A percentile compares a stretch with the other conserved stretches of the same genome.
phyloP scores from a whole-genome alignment of 371 early-diverging fungal species.

The Globomyces sp. region DNA sequence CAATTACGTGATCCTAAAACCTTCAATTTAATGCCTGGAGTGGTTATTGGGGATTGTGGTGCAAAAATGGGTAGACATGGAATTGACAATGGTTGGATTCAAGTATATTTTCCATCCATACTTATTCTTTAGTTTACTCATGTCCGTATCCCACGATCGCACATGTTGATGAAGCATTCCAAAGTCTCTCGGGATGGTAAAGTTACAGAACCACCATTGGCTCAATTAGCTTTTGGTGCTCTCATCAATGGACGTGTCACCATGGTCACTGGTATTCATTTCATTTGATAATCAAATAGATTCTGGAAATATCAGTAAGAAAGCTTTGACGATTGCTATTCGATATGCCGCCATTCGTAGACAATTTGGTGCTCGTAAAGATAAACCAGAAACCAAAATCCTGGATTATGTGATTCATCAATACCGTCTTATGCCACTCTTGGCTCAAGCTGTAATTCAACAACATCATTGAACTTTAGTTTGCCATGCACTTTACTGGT shows the following conservation, averaged over 20 bases:
- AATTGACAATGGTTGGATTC: constrained; percentile 83
- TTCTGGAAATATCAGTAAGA: constrained; percentile 84
- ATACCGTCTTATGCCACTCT: constrained; percentile 83
- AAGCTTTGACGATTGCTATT: constrained; percentile 85
- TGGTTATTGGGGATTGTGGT: constrained; percentile 88
- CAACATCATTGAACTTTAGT: constrained; percentile 29
- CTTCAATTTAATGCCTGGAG: constrained; percentile 75
- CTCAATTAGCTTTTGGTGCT: constrained; percentile 83
- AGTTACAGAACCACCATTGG: constrained; percentile 49
- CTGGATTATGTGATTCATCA: constrained; percentile 92
- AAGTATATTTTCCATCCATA: constrained; percentile 18
- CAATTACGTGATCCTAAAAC: constrained; percentile 78
- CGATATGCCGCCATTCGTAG: constrained; percentile 91
- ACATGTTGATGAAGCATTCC: constrained; percentile 91
- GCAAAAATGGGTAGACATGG: constrained; percentile 62
- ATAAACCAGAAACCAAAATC: constrained; percentile 73
- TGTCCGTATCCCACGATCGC: constrained; percentile 73
- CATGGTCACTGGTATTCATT: constrained; percentile 67
- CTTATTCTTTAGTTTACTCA: constrained; percentile 54
- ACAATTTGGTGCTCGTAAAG: constrained; percentile 63
- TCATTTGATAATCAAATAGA: constrained; percentile 23
- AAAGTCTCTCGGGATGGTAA: constrained; percentile 79
- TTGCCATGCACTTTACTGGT: constrained; percentile 88
- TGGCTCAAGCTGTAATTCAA: constrained; percentile 65
- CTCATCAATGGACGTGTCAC: constrained; percentile 85